phyloP scores from a whole-genome alignment of 2,329 filamentous ascomycete species.

The Ilyonectria destructans region DNA sequence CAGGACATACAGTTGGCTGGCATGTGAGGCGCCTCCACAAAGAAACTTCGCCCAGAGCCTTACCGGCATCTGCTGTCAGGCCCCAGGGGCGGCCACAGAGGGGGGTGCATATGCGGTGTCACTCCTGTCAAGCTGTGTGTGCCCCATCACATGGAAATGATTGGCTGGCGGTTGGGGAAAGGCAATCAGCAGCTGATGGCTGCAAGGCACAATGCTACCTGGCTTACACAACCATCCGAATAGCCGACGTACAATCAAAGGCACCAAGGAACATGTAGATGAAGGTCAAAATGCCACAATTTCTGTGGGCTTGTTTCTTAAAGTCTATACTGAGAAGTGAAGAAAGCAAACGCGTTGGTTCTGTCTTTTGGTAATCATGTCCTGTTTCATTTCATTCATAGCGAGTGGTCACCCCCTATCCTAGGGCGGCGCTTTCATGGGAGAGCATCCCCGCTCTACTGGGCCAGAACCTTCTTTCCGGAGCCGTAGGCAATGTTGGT shows the following conservation, averaged over 20 bases:
- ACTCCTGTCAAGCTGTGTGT: background rate
- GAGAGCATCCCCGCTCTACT: constrained; percentile 12
- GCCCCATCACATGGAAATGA: background rate
- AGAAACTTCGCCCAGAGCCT: background rate
- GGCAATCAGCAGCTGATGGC: background rate
- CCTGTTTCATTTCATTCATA: constrained; percentile 44
- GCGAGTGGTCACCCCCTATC: constrained; percentile 38
- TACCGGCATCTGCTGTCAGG: background rate
- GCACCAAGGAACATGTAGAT: constrained; percentile 1
- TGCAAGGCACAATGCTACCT: background rate
- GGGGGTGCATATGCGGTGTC: background rate
- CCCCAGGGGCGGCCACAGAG: background rate
- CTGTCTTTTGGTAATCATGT: constrained; percentile 37
- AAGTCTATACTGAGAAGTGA: constrained; percentile 44
- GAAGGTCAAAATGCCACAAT: constrained; percentile 20
- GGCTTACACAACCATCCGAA: background rate
- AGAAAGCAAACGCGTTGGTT: constrained; percentile 33
- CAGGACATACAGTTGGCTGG: background rate
- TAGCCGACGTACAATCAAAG: background rate
- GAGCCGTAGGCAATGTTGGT: constrained; percentile 69
- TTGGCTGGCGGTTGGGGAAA: background rate
- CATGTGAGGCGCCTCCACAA: background rate
- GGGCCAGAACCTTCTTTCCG: constrained; percentile 56
- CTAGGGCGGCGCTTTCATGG: constrained; percentile 38
- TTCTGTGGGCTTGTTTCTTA: constrained; percentile 25